phyloP scores from a whole-genome alignment of 306 rosid genomes.

The Leucaena leucocephala region DNA sequence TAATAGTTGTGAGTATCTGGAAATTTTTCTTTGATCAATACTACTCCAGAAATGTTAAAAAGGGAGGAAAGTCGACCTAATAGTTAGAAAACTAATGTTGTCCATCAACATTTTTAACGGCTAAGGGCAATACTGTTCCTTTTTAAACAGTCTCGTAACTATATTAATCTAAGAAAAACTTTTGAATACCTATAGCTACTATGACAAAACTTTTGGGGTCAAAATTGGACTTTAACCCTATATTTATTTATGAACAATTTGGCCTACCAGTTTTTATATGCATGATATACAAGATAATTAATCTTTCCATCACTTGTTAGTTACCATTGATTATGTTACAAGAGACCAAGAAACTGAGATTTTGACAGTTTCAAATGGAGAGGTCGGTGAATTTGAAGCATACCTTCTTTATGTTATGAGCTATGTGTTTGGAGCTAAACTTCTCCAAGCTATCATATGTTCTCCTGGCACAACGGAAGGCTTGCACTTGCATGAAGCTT shows the following conservation, averaged over 20 bases:
- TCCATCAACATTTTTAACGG: too few relatives aligned
- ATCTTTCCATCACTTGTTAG: not conserved
- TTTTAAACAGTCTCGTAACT: too few relatives aligned
- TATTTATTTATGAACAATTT: not conserved
- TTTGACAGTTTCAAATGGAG: not conserved
- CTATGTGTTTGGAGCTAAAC: slow-evolving; percentile 77
- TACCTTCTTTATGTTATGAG: slow-evolving; percentile 92
- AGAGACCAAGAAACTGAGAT: not conserved
- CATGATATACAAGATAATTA: not conserved
- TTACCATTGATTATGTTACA: not conserved
- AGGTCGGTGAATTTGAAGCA: slow-evolving; percentile 9
- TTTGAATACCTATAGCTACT: too few relatives aligned
- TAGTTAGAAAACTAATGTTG: too few relatives aligned
- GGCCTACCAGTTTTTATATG: not conserved
- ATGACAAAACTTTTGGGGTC: too few relatives aligned
- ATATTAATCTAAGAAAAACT: too few relatives aligned
- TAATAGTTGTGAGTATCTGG: too few relatives aligned
- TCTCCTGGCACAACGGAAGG: slow-evolving; percentile 83
- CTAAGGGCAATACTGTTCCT: too few relatives aligned
- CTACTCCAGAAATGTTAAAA: too few relatives aligned
- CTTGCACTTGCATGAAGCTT: slow-evolving; percentile 87
- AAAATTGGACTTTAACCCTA: too few relatives aligned
- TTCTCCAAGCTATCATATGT: slow-evolving; percentile 79
- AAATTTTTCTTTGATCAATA: too few relatives aligned
- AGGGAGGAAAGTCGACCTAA: too few relatives aligned